Conservation (phyloP, 2,329 filamentous ascomycete genomes). For the Rutstroemia sp. region DNA sequence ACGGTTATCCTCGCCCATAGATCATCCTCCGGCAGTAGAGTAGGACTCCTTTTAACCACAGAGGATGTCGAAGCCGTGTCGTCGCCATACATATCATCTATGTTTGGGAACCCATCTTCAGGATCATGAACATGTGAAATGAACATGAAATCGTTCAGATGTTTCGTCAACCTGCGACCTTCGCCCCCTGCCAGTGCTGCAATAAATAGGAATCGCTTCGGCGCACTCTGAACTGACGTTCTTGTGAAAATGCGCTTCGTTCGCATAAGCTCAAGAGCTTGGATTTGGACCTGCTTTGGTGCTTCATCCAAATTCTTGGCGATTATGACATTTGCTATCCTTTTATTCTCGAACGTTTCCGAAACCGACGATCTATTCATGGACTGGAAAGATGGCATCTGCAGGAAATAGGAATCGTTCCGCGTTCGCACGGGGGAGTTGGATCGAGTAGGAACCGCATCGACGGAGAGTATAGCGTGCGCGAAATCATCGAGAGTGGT, state of each 20-base stretch:
- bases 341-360: slow-evolving; percentile 37
- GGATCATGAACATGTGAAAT: slow-evolving; percentile 79
- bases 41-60: slow-evolving; percentile 27
- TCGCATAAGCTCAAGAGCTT: slow-evolving; percentile 70
- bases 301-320: slow-evolving; percentile 72
- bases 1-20: slow-evolving; percentile 23
- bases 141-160: slow-evolving; percentile 77
- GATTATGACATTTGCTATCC: slow-evolving; percentile 76
- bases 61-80: slow-evolving; percentile 27
- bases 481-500: slow-evolving; percentile 80
- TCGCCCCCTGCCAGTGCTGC: slow-evolving; percentile 55
- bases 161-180: slow-evolving; percentile 41
- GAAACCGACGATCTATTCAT: slow-evolving; percentile 26
- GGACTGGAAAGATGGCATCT: slow-evolving; percentile 23
- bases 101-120: slow-evolving; percentile 63
- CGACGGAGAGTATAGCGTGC: slow-evolving; percentile 45
- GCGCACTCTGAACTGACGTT: slow-evolving; percentile 64
- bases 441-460: slow-evolving; percentile 18
- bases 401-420: slow-evolving; percentile 29
- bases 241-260: slow-evolving; percentile 71
- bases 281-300: slow-evolving; percentile 71
- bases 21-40: slow-evolving; percentile 9
- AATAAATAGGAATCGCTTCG: slow-evolving; percentile 72
- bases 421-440: slow-evolving; percentile 23
- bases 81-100: slow-evolving; percentile 51